Conservation (phyloP, 2,329 filamentous ascomycete species). For the Blastomyces parvus region DNA sequence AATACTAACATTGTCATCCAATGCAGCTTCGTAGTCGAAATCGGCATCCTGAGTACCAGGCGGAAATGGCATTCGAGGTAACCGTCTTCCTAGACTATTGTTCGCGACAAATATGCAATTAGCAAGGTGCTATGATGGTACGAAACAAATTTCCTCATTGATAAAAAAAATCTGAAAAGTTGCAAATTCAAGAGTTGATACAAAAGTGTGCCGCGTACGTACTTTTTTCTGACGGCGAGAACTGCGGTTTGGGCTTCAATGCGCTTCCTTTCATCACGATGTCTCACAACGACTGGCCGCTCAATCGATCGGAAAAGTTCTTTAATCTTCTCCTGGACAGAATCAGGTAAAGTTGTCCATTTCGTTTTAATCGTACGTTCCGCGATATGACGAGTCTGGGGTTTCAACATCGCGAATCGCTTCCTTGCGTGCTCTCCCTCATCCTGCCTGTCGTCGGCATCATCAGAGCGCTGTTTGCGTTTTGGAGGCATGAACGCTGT, state of each 20-base stretch:
- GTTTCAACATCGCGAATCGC: constrained; percentile 32
- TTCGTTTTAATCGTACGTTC: constrained; percentile 38
- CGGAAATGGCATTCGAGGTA: constrained; percentile 40
- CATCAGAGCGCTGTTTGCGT: constrained; percentile 7
- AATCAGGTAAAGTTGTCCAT: constrained; percentile 37
- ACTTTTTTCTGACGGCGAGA: constrained; percentile 35
- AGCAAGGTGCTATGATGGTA: background rate
- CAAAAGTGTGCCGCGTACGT: constrained; percentile 15
- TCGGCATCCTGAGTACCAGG: constrained; percentile 33
- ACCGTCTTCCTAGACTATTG: constrained; percentile 30
- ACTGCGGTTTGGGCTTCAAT: constrained; percentile 36
- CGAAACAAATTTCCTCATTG: background rate
- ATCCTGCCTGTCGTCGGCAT: constrained; percentile 14
- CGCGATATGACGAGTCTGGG: constrained; percentile 33
- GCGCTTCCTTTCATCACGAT: constrained; percentile 34
- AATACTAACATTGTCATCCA: constrained; percentile 34
- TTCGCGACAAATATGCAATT: background rate
- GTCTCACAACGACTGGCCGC: constrained; percentile 35
- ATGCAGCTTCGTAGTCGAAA: constrained; percentile 37
- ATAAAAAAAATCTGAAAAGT: background rate
- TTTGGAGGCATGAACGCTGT: constrained; percentile 18
- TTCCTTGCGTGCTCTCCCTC: constrained; percentile 18
- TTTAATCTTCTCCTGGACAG: constrained; percentile 35
- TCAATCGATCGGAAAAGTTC: constrained; percentile 35
- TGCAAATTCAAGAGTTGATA: background rate